A percentile compares a stretch with the other conserved stretches of the same genome.
These are phyloP conservation scores for Centrapalus pauciflorus DNA, from an alignment of 129 eudicot genomes.

Conservation along the genomic window DNA sequence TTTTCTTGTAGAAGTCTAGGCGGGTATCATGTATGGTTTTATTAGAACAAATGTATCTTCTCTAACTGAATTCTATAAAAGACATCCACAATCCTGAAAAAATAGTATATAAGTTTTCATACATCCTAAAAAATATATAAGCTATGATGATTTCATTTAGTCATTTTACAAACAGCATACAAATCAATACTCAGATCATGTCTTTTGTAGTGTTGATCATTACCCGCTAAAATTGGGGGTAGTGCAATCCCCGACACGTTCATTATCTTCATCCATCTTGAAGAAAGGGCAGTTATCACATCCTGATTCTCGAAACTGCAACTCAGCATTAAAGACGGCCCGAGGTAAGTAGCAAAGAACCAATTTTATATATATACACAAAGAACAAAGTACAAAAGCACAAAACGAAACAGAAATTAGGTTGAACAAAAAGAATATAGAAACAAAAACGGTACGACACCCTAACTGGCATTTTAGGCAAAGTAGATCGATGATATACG, in stretches of 20 bases:
- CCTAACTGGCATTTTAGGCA: conserved; percentile 3
- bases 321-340: background rate
- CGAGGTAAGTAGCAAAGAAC: background rate
- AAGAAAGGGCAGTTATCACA: conserved; percentile 96
- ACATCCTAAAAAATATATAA: background rate
- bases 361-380: background rate
- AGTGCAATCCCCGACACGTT: conserved; percentile 83
- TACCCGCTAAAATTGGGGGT: conserved; percentile 96
- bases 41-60: background rate
- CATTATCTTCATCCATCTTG: conserved; percentile 84
- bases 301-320: conserved; percentile 78
- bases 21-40: too few relatives aligned
- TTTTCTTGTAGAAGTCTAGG: too few relatives aligned
- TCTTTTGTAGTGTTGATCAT: background rate
- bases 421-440: background rate
- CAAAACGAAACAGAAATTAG: background rate
- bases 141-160: too few relatives aligned
- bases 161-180: background rate
- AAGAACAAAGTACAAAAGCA: background rate
- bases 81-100: background rate
- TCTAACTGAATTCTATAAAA: background rate
- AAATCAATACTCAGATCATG: background rate
- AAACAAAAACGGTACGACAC: background rate
- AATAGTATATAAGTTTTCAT: background rate
- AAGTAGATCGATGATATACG: background rate